Base-by-base conservation (phyloP, 2,329 filamentous ascomycete genomes). In the Botryotinia narcissicola region DNA sequence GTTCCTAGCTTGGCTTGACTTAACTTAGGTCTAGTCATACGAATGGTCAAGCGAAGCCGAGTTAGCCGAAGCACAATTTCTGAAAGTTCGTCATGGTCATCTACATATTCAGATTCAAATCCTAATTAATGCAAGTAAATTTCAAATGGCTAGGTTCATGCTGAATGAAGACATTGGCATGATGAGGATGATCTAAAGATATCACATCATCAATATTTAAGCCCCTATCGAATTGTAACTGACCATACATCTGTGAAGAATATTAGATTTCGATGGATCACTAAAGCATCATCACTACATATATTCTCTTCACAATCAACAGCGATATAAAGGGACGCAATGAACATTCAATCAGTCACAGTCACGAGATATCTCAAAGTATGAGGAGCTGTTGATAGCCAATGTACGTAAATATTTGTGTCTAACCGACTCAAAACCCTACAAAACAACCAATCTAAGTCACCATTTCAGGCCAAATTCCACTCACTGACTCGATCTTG, bases 401-500 rank as follows among this genome's bases (percentile, higher is more conserved):
- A 29, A 29, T 16, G 16, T 16, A n/a, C 9, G 0, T 1, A 25
- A 20, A 25, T 25, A 9, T 22, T 48, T 12, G 20, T 4, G 3
- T 51, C 22, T 5, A 12, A 25, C 9, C 5, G 9, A n/a, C 22
- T 6, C 25, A 22, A 51, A 12, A n/a, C 5, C 25, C 48, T n/a
- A 48, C 22, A 4, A 48, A 4, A 25, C 9, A 48, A 48, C 3
- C 22, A 48, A 25, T 25, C 4, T 5, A 48, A 48, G 46, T 22
- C 22, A 48, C 0, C 4, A 25, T 12, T 25, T 2, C 9, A 48
- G 25, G 46, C 22, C 4, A 25, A 10, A 9, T 25, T 25, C 9
- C 4, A 25, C 5, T 9, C 10, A 12, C 8, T 5, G 8, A 25
- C 1, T 25, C 22, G 12, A 48, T 0, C 0, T 4, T 48, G 3